These are phyloP conservation scores for Yarrowia yakushimensis DNA, from an alignment of 805 yeast genomes.

Conservation along the genomic window DNA sequence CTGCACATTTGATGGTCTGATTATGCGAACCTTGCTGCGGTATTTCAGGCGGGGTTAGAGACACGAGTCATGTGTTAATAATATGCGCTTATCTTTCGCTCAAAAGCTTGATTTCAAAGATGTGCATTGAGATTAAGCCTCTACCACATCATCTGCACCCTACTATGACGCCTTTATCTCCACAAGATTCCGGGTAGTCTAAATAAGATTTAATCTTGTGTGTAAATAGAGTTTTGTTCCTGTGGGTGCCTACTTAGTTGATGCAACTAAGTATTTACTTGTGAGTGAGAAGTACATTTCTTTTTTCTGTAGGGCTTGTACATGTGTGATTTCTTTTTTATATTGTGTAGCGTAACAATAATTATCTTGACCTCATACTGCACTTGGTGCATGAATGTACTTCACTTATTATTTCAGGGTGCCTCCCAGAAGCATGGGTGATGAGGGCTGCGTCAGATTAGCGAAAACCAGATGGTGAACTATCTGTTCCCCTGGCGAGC, in stretches of 20 bases:
- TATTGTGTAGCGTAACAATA: too few relatives aligned
- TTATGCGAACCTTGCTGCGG: background rate
- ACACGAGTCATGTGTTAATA: too few relatives aligned
- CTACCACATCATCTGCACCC: background rate
- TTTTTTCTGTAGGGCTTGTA: background rate
- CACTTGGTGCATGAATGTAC: too few relatives aligned
- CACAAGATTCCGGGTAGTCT: background rate
- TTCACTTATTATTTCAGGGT: too few relatives aligned
- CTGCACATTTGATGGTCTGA: constrained; percentile 18
- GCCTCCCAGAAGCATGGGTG: too few relatives aligned
- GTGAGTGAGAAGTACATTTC: too few relatives aligned
- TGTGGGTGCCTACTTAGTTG: background rate
- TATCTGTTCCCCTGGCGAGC: too few relatives aligned
- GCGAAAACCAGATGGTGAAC: too few relatives aligned
- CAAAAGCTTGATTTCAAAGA: background rate
- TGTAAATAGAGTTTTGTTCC: background rate
- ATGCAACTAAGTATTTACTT: background rate
- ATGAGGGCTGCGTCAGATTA: too few relatives aligned
- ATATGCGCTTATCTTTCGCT: background rate
- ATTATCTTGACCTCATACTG: too few relatives aligned
- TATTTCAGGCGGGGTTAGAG: background rate
- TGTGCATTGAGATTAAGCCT: too few relatives aligned
- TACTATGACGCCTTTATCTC: background rate
- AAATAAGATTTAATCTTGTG: background rate
- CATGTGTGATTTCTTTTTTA: background rate